Evolutionary conservation across 305 asterid genomes (phyloP).

Genomic region (Fraxinus floribunda): DNA sequence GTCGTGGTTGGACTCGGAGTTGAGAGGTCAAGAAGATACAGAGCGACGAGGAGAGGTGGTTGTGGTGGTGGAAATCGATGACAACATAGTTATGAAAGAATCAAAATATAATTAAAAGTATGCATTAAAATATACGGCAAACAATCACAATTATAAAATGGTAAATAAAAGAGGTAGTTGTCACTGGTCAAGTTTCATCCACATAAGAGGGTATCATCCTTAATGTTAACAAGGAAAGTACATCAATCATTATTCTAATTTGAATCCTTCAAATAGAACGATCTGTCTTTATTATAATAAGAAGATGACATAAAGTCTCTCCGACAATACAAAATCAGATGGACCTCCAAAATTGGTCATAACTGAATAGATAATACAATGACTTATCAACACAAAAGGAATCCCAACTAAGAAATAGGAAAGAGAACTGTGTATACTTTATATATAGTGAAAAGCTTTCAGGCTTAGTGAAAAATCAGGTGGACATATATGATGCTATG

Average conservation of each 20-base stretch:
- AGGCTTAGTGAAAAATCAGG: conserved; percentile 27
- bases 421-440: neutral
- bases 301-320: conserved; percentile 25
- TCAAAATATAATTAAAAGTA: too few species aligned
- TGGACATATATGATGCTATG: conserved; percentile 44
- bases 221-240: too few species aligned
- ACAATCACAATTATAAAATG: too few species aligned
- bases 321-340: conserved; percentile 37
- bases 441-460: neutral
- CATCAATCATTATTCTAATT: neutral
- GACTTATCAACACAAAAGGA: neutral
- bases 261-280: neutral
- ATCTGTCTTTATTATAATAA: conserved; percentile 24
- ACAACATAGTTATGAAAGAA: too few species aligned
- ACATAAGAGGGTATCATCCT: too few species aligned
- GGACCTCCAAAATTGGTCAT: conserved; percentile 34
- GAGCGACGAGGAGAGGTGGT: neutral
- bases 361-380: conserved; percentile 36
- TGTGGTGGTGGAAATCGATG: too few species aligned
- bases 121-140: too few species aligned
- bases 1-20: neutral
- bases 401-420: neutral
- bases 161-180: too few species aligned
- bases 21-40: neutral
- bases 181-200: too few species aligned